Conservation (phyloP, 257 asterid genomes). For the Plantago ovata region DNA sequence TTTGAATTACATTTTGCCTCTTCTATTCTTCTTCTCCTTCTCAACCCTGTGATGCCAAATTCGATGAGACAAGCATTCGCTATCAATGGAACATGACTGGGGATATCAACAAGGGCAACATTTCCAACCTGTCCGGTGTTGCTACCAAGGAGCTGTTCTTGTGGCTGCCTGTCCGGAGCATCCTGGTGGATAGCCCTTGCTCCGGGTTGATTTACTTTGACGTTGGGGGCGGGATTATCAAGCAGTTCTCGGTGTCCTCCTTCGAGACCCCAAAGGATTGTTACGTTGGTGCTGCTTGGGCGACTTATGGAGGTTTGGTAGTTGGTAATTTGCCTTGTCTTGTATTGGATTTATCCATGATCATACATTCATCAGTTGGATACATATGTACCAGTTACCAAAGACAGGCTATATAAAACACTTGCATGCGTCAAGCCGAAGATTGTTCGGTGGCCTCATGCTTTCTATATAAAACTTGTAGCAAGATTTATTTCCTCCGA, state of each 20-base stretch:
- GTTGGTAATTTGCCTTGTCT: too few relatives aligned
- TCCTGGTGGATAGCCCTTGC: slow-evolving; percentile 46
- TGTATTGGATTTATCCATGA: too few relatives aligned
- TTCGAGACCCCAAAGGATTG: slow-evolving; percentile 54
- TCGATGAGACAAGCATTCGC: slow-evolving; percentile 45
- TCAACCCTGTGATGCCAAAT: too few relatives aligned
- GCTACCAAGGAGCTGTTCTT: slow-evolving; percentile 48
- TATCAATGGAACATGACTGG: slow-evolving; percentile 43
- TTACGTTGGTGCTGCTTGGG: not conserved
- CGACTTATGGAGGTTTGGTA: too few relatives aligned
- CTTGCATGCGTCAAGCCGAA: too few relatives aligned
- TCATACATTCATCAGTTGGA: too few relatives aligned
- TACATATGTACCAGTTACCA: too few relatives aligned
- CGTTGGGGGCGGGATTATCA: slow-evolving; percentile 46
- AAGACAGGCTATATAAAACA: too few relatives aligned
- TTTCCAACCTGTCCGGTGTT: slow-evolving; percentile 44
- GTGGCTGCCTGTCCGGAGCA: slow-evolving; percentile 49
- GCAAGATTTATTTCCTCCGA: too few relatives aligned
- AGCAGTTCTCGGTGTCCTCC: slow-evolving; percentile 48
- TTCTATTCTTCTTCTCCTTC: slow-evolving; percentile 28
- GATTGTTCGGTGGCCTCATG: too few relatives aligned
- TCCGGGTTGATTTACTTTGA: slow-evolving; percentile 47
- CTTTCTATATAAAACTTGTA: too few relatives aligned
- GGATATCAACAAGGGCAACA: slow-evolving; percentile 33
- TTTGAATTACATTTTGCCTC: slow-evolving; percentile 42